A percentile compares a stretch with the other conserved stretches of the same genome.
Conservation (phyloP, 768 basidiomycete genomes). For the Rhodocollybia butyracea region DNA sequence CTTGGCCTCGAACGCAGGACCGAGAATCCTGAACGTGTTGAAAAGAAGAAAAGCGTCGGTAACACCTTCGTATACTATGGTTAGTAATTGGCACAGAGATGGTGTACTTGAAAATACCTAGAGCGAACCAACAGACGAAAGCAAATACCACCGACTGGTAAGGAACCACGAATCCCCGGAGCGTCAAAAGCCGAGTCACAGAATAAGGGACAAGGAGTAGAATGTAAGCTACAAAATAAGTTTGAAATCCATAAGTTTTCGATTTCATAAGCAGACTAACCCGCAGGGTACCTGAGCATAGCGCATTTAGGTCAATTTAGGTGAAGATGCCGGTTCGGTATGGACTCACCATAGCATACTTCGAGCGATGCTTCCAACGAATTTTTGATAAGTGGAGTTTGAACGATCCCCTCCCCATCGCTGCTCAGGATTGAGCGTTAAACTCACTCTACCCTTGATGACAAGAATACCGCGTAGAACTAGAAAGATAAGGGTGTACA, state of each 20-base stretch:
- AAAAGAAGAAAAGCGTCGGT: constrained; percentile 65
- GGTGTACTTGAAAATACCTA: constrained; percentile 34
- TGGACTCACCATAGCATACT: constrained; percentile 66
- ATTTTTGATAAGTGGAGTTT: constrained; percentile 52
- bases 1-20: constrained; percentile 43
- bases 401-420: constrained; percentile 37
- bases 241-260: constrained; percentile 7
- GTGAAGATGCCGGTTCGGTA: background rate
- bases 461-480: constrained; percentile 55
- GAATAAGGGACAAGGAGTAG: constrained; percentile 58
- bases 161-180: constrained; percentile 48
- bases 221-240: constrained; percentile 47
- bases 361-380: constrained; percentile 57
- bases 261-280: constrained; percentile 30
- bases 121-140: constrained; percentile 45
- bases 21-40: constrained; percentile 64
- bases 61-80: constrained; percentile 38
- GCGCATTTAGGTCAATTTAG: background rate
- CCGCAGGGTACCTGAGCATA: constrained; percentile 51
- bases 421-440: constrained; percentile 45
- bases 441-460: constrained; percentile 47
- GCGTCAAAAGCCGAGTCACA: constrained; percentile 42
- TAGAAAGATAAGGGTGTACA: constrained; percentile 63
- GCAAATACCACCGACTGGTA: constrained; percentile 47
- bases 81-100: background rate